A percentile compares a stretch with the other conserved stretches of the same genome.
Evolutionary conservation across 768 basidiomycete genomes (phyloP).

Genomic region (Glaciozyma martinii): DNA sequence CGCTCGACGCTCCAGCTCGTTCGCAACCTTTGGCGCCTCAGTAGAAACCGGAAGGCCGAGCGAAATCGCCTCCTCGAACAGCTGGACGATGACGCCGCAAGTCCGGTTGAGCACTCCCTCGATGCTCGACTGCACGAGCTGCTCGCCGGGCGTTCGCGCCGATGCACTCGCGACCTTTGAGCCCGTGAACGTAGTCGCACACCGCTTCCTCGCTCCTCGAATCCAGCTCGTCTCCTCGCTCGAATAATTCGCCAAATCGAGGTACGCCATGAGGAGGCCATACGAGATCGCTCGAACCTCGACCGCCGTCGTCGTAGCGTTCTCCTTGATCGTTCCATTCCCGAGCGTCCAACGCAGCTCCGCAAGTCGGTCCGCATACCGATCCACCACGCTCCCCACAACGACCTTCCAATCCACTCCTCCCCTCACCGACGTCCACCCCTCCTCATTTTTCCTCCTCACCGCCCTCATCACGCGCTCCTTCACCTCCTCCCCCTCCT

Average conservation of each 20-base stretch:
- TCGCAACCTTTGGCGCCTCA: background rate
- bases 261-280: background rate
- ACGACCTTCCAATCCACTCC: background rate
- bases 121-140: background rate
- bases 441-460: background rate
- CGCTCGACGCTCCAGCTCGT: background rate
- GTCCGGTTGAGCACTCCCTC: background rate
- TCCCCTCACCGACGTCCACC: background rate
- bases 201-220: background rate
- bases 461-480: background rate
- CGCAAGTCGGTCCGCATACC: background rate
- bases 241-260: background rate
- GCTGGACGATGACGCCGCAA: background rate
- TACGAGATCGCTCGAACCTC: background rate
- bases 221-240: background rate
- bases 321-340: background rate
- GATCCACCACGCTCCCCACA: background rate
- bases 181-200: background rate
- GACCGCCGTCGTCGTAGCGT: background rate
- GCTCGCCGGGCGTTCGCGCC: background rate
- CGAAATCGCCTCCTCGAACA: background rate
- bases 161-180: background rate
- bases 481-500: background rate
- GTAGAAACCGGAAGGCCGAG: background rate
- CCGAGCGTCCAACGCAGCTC: background rate